These are phyloP conservation scores for Saitoella complicata DNA, from an alignment of 805 yeast genomes.

Conservation along the genomic window DNA sequence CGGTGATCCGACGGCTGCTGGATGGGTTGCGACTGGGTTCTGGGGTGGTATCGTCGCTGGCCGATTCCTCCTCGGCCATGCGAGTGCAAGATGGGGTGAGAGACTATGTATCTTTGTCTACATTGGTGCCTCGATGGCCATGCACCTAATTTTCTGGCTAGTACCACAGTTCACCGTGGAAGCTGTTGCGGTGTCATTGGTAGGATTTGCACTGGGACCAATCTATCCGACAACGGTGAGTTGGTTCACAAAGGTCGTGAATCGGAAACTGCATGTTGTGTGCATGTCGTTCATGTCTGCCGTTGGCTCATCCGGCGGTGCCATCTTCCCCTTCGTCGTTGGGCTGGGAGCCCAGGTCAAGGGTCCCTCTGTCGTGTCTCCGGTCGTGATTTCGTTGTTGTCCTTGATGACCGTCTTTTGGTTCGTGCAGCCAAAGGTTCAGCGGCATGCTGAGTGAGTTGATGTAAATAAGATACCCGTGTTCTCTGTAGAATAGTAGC, in stretches of 20 bases:
- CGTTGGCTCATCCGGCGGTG: constrained; percentile 72
- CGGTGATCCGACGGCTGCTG: constrained; percentile 31
- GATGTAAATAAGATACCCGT: no score
- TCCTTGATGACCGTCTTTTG: constrained; percentile 15
- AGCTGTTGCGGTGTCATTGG: constrained; percentile 30
- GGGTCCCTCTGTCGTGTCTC: constrained; percentile 16
- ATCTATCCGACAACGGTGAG: constrained; percentile 55
- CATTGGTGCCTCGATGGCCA: constrained; percentile 21
- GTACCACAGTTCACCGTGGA: constrained; percentile 30
- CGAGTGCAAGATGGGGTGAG: constrained; percentile 5
- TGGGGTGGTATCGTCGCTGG: constrained; percentile 62
- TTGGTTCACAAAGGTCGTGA: constrained; percentile 44
- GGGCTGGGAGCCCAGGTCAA: constrained; percentile 30
- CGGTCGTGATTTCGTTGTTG: constrained; percentile 14
- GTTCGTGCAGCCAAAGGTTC: constrained; percentile 7
- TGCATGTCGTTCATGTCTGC: constrained; percentile 66
- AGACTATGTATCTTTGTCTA: constrained; percentile 22
- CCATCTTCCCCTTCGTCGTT: constrained; percentile 47
- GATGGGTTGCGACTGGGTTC: constrained; percentile 51
- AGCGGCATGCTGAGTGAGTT: constrained; percentile 19
- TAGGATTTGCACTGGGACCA: constrained; percentile 53
- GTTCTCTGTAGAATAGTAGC: no score
- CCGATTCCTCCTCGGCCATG: constrained; percentile 29
- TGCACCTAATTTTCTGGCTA: constrained; percentile 33
- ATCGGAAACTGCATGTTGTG: constrained; percentile 40